A percentile compares a stretch with the other conserved stretches of the same genome.
Conservation (phyloP, 805 yeast species). For the Wickerhamiella qilinensis region DNA sequence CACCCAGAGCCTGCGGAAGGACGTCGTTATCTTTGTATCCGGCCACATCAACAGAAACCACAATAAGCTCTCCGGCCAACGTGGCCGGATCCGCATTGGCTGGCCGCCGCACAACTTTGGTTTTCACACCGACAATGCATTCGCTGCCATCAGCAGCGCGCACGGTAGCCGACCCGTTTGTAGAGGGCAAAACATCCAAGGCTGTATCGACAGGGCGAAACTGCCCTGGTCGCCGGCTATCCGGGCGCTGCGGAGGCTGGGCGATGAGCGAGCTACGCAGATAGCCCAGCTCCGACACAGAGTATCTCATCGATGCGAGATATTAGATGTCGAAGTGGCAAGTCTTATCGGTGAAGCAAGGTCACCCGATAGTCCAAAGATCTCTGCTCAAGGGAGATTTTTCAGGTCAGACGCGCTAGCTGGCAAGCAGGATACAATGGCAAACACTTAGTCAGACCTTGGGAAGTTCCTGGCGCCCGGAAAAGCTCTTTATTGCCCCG, state of each 20-base stretch:
- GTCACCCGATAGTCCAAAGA: too few species aligned
- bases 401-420: too few species aligned
- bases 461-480: not conserved
- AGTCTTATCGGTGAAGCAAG: too few species aligned
- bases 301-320: conserved; percentile 20
- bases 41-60: conserved; percentile 52
- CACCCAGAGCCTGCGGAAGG: conserved; percentile 44
- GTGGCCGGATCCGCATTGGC: too few species aligned
- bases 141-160: conserved; percentile 82
- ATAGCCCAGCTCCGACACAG: conserved; percentile 32
- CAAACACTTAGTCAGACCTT: not conserved
- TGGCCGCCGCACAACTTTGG: conserved; percentile 73
- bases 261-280: conserved; percentile 53
- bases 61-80: conserved; percentile 32
- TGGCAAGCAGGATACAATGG: not conserved
- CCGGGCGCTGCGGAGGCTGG: conserved; percentile 61
- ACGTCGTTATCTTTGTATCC: conserved; percentile 70
- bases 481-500: not conserved
- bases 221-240: conserved; percentile 58
- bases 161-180: conserved; percentile 86
- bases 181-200: conserved; percentile 63
- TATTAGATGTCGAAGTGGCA: not conserved
- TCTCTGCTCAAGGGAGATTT: too few species aligned
- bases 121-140: conserved; percentile 80
- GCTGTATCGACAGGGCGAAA: conserved; percentile 77